A percentile compares a stretch with the other conserved stretches of the same genome.
phyloP scores from a whole-genome alignment of 1,284 basidiomycete species.

The Marasmius oreades region DNA sequence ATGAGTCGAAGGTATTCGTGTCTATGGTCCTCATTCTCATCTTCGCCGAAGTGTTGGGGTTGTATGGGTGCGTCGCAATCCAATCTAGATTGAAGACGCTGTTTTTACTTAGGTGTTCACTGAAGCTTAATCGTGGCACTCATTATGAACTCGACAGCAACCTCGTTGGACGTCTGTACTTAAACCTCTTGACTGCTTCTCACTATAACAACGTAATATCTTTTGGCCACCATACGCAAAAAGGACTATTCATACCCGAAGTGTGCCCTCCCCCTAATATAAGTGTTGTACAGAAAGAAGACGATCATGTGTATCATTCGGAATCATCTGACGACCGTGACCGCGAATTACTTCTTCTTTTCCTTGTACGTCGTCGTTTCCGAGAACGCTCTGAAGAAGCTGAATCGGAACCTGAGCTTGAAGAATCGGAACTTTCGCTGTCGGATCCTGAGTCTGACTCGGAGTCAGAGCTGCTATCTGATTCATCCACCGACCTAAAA shows the following conservation, averaged over 20 bases:
- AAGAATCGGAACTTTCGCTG: slow-evolving; percentile 17
- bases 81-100: background rate
- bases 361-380: slow-evolving; percentile 10
- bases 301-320: background rate
- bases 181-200: background rate
- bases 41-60: slow-evolving; percentile 82
- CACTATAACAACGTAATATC: background rate
- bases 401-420: slow-evolving; percentile 14
- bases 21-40: slow-evolving; percentile 65
- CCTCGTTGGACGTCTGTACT: slow-evolving; percentile 18
- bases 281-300: background rate
- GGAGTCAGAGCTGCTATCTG: slow-evolving; percentile 24
- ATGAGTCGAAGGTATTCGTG: slow-evolving; percentile 91
- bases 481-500: slow-evolving; percentile 29
- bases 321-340: background rate
- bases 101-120: slow-evolving; percentile 8
- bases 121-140: slow-evolving; percentile 82
- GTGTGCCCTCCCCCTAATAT: background rate
- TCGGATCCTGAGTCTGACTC: background rate
- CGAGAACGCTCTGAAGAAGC: slow-evolving; percentile 5
- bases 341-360: background rate
- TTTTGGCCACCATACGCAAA: background rate
- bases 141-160: slow-evolving; percentile 77
- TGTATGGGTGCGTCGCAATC: slow-evolving; percentile 40
- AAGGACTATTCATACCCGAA: background rate